Percentiles rank a stretch among this genome's conserved stretches.
These are phyloP conservation scores for Dendrocalamus sinicus DNA, from an alignment of 176 grass and related monocot genomes.

Conservation along the genomic window DNA sequence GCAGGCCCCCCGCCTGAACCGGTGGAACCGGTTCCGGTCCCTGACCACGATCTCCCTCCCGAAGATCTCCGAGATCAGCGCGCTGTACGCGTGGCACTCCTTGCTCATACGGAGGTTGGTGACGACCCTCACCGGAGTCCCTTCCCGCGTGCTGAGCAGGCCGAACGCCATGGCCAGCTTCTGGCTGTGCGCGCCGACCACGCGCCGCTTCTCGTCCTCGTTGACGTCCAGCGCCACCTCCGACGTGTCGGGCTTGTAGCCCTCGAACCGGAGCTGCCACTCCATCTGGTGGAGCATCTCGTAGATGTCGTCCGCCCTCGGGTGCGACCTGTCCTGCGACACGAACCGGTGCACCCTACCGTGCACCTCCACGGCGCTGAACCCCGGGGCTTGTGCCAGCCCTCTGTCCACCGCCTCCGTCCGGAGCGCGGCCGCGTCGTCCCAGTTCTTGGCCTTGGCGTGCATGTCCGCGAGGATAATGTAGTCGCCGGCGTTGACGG, in stretches of 20 bases:
- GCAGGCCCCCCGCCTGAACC: conserved; percentile 65
- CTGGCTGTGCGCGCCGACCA: conserved; percentile 61
- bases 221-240: conserved; percentile 52
- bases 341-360: conserved; percentile 70
- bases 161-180: conserved; percentile 90
- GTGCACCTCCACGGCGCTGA: conserved; percentile 76
- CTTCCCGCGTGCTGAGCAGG: conserved; percentile 56
- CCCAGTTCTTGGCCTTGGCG: conserved; percentile 47
- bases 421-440: conserved; percentile 45
- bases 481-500: conserved; percentile 63
- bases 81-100: conserved; percentile 76
- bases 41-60: conserved; percentile 59
- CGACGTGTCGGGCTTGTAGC: conserved; percentile 67
- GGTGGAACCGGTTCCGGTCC: conserved; percentile 78
- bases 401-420: conserved; percentile 51
- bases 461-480: conserved; percentile 77
- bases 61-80: conserved; percentile 63
- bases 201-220: conserved; percentile 67
- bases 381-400: conserved; percentile 54
- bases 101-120: conserved; percentile 80
- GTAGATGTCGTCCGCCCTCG: conserved; percentile 52
- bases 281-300: conserved; percentile 86
- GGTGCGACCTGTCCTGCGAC: conserved; percentile 74
- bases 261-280: conserved; percentile 71
- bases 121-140: conserved; percentile 55